Percentiles rank a stretch among this genome's conserved stretches.
Evolutionary conservation across 257 asterid species (phyloP).

Genomic region (Paulownia fortunei): DNA sequence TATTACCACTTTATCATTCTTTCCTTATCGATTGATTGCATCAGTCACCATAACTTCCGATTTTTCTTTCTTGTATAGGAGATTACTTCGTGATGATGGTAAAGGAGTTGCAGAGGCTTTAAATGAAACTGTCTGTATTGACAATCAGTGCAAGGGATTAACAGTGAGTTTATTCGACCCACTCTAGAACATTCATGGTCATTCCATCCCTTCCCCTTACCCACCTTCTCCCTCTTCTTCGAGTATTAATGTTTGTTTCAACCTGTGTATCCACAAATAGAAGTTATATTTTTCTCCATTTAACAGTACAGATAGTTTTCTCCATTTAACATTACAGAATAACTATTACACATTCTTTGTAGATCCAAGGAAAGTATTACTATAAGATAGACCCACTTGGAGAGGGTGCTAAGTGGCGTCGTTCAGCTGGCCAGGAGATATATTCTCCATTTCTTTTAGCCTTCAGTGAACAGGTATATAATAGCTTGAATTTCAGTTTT

Average conservation of each 20-base stretch:
- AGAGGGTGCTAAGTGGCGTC: conserved; percentile 77
- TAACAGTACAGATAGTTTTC: background rate
- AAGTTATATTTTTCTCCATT: background rate
- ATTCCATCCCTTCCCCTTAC: conserved; percentile 4
- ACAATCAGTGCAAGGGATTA: conserved; percentile 56
- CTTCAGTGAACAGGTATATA: conserved; percentile 56
- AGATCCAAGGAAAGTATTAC: conserved; percentile 67
- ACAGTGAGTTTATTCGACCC: conserved; percentile 48
- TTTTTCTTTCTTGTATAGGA: conserved; percentile 46
- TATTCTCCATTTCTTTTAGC: conserved; percentile 67
- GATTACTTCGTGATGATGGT: conserved; percentile 67
- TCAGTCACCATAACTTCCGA: conserved; percentile 13
- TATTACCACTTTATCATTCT: background rate
- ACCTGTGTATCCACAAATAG: background rate
- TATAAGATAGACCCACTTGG: conserved; percentile 61
- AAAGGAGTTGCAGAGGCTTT: conserved; percentile 78
- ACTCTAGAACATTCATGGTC: background rate
- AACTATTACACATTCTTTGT: conserved; percentile 16
- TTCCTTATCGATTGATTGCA: background rate
- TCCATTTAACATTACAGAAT: background rate
- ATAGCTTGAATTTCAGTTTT: conserved; percentile 18
- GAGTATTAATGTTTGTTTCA: background rate
- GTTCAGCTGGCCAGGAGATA: conserved; percentile 66
- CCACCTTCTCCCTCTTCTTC: background rate
- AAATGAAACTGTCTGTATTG: conserved; percentile 69